Conservation (phyloP, 345 rosid genomes). For the Carallia brachiata region DNA sequence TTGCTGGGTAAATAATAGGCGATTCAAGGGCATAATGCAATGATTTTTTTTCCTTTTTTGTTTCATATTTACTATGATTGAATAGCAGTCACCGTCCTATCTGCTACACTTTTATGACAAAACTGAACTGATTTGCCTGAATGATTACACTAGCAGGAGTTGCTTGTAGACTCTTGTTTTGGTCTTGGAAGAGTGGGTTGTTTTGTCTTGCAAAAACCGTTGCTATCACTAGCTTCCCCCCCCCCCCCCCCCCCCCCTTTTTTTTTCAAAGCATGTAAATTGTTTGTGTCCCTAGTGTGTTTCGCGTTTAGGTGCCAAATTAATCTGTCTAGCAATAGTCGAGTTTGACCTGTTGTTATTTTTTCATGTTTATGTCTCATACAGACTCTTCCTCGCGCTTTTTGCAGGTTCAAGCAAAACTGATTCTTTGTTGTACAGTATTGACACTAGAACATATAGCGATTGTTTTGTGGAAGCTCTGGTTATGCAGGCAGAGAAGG, state of each 20-base stretch:
- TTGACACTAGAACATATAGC: slow-evolving; percentile 55
- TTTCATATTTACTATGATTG: too few relatives aligned
- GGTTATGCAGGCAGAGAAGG: slow-evolving; percentile 72
- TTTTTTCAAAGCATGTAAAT: too few relatives aligned
- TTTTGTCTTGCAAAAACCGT: too few relatives aligned
- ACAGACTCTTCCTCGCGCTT: not conserved
- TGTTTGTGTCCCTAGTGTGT: not conserved
- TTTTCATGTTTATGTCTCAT: not conserved
- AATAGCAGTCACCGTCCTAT: not conserved
- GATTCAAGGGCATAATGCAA: too few relatives aligned
- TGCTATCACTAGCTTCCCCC: too few relatives aligned
- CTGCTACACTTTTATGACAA: not conserved
- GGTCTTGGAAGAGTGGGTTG: not conserved
- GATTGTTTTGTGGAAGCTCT: slow-evolving; percentile 86
- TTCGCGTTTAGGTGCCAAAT: slow-evolving; percentile 8
- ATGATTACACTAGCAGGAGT: not conserved
- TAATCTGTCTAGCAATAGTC: not conserved
- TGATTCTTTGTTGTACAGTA: slow-evolving; percentile 20
- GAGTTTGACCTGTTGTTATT: not conserved
- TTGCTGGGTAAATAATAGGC: too few relatives aligned
- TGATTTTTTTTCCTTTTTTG: too few relatives aligned
- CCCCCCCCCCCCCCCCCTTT: too few relatives aligned
- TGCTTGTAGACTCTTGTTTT: not conserved
- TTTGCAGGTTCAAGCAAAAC: slow-evolving; percentile 37
- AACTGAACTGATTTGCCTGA: not conserved